A percentile compares a stretch with the other conserved stretches of the same genome.
These are phyloP conservation scores for Rhodotorula babjevae DNA, from an alignment of 768 basidiomycete species.

Conservation along the genomic window DNA sequence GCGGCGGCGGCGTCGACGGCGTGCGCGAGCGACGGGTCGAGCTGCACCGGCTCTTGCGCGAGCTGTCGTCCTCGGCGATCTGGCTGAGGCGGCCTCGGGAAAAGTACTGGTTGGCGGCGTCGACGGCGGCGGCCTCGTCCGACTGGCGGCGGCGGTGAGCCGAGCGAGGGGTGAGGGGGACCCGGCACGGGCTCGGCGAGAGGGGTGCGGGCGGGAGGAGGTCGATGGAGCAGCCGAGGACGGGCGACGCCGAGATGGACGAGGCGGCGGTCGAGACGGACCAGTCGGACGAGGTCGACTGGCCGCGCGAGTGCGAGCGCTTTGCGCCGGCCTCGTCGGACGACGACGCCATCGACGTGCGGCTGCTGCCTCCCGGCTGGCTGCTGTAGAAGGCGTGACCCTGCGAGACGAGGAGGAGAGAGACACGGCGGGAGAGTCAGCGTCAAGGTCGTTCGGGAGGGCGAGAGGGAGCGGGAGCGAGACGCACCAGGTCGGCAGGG, in stretches of 20 bases:
- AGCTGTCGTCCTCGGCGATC: conserved; percentile 26
- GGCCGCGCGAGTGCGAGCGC: conserved; percentile 28
- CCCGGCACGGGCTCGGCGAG: conserved; percentile 12
- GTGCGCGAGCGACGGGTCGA: background rate
- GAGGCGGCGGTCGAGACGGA: conserved; percentile 26
- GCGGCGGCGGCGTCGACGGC: background rate
- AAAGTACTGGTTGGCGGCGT: conserved; percentile 33
- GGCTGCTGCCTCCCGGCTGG: conserved; percentile 14
- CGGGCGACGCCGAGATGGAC: conserved; percentile 26
- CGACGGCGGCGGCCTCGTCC: conserved; percentile 21
- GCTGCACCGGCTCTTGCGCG: background rate
- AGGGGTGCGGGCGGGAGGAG: background rate
- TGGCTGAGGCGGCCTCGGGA: conserved; percentile 21
- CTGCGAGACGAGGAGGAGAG: background rate
- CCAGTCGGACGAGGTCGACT: conserved; percentile 25
- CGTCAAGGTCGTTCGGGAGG: too few relatives aligned
- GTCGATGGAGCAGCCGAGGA: background rate
- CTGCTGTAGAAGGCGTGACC: conserved; percentile 15
- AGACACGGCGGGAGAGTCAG: background rate
- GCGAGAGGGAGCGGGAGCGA: too few relatives aligned
- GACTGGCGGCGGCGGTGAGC: conserved; percentile 6
- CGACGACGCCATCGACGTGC: conserved; percentile 21
- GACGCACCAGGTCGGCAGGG: conserved; percentile 29
- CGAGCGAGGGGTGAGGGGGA: conserved; percentile 26
- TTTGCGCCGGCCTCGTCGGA: background rate